Base-by-base conservation (phyloP, 306 rosid genomes). In the Gleditsia sinensis region DNA sequence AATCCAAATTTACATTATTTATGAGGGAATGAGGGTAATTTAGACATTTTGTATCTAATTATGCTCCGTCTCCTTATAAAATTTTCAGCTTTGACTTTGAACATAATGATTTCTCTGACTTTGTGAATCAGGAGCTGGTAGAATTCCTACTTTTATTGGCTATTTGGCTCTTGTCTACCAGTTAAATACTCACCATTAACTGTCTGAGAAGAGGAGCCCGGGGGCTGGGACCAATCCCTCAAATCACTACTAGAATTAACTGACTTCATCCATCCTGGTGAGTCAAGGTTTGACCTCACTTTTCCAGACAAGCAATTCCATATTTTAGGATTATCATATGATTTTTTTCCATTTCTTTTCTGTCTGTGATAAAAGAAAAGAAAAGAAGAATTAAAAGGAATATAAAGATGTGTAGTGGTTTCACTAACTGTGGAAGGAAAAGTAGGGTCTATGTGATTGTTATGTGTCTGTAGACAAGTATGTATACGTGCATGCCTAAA, bases 21-120 rank as follows among this genome's bases (percentile, higher is more conserved):
- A 49, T 54, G 19, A 60, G 45, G 50, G 33, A 34, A 10, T 51
- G 68, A 28, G 7, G 50, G 21, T 1, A 4, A 9, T 40, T 46
- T 25, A 49, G 4, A 67, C 53, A 25, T 49, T 81, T 48, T 66
- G 54, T 39, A 58, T 68, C 32, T 40, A 32, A 39, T 51, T 66
- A 11, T 56, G 36, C 24, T 45, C 27, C 49, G 48, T 43, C 48
- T 40, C 58, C 19, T 14, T 12, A 28, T 67, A 27, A 25, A 51
- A 19, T 23, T 71, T 2, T 50, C 20, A 16, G 43, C 20, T 63
- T 25, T 60, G 37, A 32, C 24, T 14, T 72, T 49, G 21, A 43
- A 51, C 71, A 24, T 45, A 19, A 59, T 27, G 20, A 24, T 64
- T 11, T 6, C n/a, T 58, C 33, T 61, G 39, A 17, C 13, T 58